These are phyloP conservation scores for Purpureocillium takamizusanense DNA, from an alignment of 2,329 filamentous ascomycete species.

Conservation along the genomic window DNA sequence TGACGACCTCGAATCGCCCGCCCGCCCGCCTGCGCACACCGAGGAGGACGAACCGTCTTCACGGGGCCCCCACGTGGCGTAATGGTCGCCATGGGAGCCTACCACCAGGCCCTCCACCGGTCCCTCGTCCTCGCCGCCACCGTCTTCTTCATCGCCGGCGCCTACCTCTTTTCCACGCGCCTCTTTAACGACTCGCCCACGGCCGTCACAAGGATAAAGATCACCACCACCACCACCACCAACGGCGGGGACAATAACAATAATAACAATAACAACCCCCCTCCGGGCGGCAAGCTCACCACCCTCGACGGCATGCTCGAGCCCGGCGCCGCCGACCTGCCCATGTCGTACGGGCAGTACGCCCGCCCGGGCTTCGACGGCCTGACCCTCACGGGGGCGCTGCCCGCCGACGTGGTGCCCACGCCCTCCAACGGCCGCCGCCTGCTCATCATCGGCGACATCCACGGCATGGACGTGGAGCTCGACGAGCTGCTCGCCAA, in stretches of 20 bases:
- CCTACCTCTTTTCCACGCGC: conserved; percentile 24
- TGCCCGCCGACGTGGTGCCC: conserved; percentile 21
- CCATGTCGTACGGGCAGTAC: conserved; percentile 31
- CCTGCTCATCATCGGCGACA: conserved; percentile 79
- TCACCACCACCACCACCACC: no score
- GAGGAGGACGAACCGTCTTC: no score
- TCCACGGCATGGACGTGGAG: conserved; percentile 75
- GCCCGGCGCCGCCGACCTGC: conserved; percentile 18
- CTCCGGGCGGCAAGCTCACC: no score
- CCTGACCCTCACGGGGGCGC: conserved; percentile 18
- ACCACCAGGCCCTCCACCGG: conserved; percentile 17
- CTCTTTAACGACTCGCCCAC: conserved; percentile 17
- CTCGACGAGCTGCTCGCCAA: conserved; percentile 58
- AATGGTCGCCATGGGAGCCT: conserved; percentile 11
- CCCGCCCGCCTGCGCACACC: no score
- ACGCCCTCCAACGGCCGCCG: conserved; percentile 38
- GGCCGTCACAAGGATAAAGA: no score
- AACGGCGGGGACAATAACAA: no score
- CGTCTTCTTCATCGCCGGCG: conserved; percentile 22
- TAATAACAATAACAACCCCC: no score
- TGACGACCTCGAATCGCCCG: no score
- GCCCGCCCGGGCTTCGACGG: conserved; percentile 27
- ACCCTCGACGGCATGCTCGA: conserved; percentile 3
- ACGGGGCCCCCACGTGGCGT: background rate
- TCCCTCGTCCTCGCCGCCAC: conserved; percentile 19